phyloP scores from a whole-genome alignment of 495 filamentous ascomycete genomes.

The Paragyromitra xinjiangensis region DNA sequence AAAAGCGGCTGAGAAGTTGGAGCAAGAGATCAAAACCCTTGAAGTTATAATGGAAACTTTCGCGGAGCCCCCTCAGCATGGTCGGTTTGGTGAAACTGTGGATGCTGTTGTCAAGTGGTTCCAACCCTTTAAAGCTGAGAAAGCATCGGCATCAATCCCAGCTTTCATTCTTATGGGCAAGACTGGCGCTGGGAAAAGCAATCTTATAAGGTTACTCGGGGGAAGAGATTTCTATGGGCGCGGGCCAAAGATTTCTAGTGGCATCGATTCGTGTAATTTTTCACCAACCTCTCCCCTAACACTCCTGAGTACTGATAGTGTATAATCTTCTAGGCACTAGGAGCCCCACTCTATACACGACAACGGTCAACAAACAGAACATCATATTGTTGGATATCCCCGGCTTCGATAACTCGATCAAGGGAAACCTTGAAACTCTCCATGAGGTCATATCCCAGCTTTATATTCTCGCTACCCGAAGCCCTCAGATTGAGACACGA shows the following conservation, averaged over 20 bases:
- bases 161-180: constrained; percentile 26
- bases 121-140: no score
- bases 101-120: no score
- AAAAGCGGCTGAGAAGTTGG: no score
- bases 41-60: no score
- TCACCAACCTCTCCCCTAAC: no score
- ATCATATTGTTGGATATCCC: constrained; percentile 33
- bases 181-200: constrained; percentile 20
- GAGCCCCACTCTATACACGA: neutral
- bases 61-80: no score
- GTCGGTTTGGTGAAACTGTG: no score
- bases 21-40: no score
- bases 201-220: constrained; percentile 22
- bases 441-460: constrained; percentile 9
- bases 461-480: constrained; percentile 2
- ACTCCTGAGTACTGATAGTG: neutral
- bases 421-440: constrained; percentile 10
- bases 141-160: neutral
- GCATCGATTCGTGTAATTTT: constrained; percentile 8
- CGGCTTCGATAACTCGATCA: constrained; percentile 35
- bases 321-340: neutral
- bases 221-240: neutral
- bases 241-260: neutral
- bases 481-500: neutral
- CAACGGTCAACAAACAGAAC: neutral